Evolutionary conservation across 73 alveolate genomes (phyloP).

Genomic region (Symbiodinium pilosum): DNA sequence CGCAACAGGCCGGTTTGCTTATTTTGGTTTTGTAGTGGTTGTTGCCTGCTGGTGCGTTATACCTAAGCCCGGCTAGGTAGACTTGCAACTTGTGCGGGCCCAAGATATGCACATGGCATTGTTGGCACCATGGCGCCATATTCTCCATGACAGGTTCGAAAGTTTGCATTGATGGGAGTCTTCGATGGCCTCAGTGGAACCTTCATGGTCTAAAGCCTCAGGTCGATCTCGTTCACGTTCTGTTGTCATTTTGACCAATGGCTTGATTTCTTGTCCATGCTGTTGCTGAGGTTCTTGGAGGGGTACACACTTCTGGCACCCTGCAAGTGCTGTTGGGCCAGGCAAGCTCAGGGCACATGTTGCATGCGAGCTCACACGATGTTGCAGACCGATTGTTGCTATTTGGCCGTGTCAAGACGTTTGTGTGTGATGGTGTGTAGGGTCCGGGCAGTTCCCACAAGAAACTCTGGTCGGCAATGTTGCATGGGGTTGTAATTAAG

Average conservation of each 20-base stretch:
- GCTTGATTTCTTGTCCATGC: background rate
- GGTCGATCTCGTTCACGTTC: too few species aligned
- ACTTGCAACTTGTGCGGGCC: background rate
- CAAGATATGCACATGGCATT: background rate
- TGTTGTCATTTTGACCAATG: background rate
- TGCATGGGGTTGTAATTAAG: too few species aligned
- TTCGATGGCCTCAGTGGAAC: slow-evolving; percentile 83
- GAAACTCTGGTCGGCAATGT: too few species aligned
- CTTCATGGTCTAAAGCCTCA: background rate
- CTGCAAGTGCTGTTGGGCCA: slow-evolving; percentile 81
- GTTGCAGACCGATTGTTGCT: too few species aligned
- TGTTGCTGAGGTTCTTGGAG: slow-evolving; percentile 50
- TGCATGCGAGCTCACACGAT: too few species aligned
- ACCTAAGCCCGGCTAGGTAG: background rate
- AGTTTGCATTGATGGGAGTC: slow-evolving; percentile 77
- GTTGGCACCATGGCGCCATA: too few species aligned
- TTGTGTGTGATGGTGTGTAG: too few species aligned
- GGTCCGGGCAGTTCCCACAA: too few species aligned
- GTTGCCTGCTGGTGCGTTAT: background rate
- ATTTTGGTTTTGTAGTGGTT: too few species aligned
- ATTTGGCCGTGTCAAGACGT: too few species aligned
- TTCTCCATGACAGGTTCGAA: background rate
- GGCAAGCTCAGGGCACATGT: too few species aligned
- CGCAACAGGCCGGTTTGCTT: slow-evolving; percentile 56
- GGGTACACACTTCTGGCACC: slow-evolving; percentile 88